Percentiles rank a stretch among this genome's conserved stretches.
These are phyloP conservation scores for Leccinum variicolor DNA, from an alignment of 768 basidiomycete species.

Conservation along the genomic window DNA sequence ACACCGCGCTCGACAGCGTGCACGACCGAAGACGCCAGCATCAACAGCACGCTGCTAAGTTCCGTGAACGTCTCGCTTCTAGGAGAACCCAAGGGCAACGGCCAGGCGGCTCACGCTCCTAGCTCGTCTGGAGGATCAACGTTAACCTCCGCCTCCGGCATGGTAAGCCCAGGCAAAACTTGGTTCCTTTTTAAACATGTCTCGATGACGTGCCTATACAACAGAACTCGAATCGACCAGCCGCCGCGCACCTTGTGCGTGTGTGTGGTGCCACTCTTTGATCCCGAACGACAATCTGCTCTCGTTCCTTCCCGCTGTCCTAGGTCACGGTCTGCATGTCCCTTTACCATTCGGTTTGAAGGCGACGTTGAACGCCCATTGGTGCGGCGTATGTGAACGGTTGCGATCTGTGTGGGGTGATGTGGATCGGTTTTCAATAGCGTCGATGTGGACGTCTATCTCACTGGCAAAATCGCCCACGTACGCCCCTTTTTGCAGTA, in stretches of 20 bases:
- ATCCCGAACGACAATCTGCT: slow-evolving; percentile 18
- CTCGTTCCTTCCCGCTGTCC: slow-evolving; percentile 16
- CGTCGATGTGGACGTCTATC: slow-evolving; percentile 77
- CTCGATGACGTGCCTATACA: slow-evolving; percentile 10
- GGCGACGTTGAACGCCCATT: slow-evolving; percentile 65
- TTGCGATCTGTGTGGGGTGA: slow-evolving; percentile 91
- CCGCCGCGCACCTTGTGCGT: background rate
- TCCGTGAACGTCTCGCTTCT: slow-evolving; percentile 31
- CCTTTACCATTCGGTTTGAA: slow-evolving; percentile 24
- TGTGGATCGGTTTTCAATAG: slow-evolving; percentile 75
- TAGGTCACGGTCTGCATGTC: slow-evolving; percentile 1
- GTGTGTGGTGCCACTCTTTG: slow-evolving; percentile 1
- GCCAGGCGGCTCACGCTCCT: slow-evolving; percentile 66
- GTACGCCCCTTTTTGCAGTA: slow-evolving; percentile 40
- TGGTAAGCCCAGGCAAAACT: slow-evolving; percentile 38
- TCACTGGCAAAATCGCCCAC: slow-evolving; percentile 93
- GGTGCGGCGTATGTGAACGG: slow-evolving; percentile 41
- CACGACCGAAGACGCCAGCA: slow-evolving; percentile 40
- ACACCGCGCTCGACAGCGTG: slow-evolving; percentile 84
- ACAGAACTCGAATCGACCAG: background rate
- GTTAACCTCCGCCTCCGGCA: slow-evolving; percentile 54
- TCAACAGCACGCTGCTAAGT: slow-evolving; percentile 16
- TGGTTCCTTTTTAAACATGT: slow-evolving; percentile 3
- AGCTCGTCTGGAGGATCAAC: slow-evolving; percentile 68
- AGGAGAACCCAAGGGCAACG: slow-evolving; percentile 37